phyloP scores from a whole-genome alignment of 2,329 filamentous ascomycete species.

The Macrophomina tecta region DNA sequence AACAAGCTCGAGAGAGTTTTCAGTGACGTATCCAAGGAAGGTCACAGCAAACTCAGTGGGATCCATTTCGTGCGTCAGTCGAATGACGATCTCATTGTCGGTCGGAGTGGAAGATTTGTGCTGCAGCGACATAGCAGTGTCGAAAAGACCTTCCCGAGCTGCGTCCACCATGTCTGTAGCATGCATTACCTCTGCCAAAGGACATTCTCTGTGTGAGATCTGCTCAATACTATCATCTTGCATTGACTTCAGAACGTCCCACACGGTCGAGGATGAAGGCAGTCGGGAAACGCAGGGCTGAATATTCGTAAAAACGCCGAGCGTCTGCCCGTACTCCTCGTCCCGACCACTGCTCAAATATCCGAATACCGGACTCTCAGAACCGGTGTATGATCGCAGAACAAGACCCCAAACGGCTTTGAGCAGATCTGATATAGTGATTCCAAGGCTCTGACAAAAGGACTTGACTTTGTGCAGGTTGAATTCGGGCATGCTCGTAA shows the following conservation, averaged over 20 bases:
- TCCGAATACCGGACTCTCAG: constrained; percentile 44
- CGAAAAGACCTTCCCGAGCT: constrained; percentile 46
- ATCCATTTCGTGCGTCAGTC: constrained; percentile 2
- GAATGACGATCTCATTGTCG: neutral
- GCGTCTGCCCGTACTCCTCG: constrained; percentile 47
- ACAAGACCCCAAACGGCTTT: constrained; percentile 46
- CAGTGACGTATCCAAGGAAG: constrained; percentile 15
- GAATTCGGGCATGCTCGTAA: constrained; percentile 33
- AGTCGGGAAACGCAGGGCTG: constrained; percentile 52
- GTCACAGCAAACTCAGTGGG: constrained; percentile 13
- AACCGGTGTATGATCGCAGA: constrained; percentile 38
- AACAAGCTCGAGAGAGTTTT: neutral
- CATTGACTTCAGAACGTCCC: constrained; percentile 48
- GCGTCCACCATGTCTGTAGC: constrained; percentile 38
- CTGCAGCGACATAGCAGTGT: constrained; percentile 52
- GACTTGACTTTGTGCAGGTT: constrained; percentile 25
- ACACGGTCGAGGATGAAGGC: constrained; percentile 38
- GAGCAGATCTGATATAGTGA: constrained; percentile 57
- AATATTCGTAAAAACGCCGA: constrained; percentile 57
- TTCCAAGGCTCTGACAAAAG: constrained; percentile 50
- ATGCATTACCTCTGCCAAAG: constrained; percentile 16
- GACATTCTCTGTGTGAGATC: constrained; percentile 51
- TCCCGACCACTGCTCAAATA: constrained; percentile 48
- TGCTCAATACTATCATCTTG: constrained; percentile 56
- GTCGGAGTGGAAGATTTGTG: neutral